phyloP scores from a whole-genome alignment of 169 alveolate species.

The Eimeria falciformis region DNA sequence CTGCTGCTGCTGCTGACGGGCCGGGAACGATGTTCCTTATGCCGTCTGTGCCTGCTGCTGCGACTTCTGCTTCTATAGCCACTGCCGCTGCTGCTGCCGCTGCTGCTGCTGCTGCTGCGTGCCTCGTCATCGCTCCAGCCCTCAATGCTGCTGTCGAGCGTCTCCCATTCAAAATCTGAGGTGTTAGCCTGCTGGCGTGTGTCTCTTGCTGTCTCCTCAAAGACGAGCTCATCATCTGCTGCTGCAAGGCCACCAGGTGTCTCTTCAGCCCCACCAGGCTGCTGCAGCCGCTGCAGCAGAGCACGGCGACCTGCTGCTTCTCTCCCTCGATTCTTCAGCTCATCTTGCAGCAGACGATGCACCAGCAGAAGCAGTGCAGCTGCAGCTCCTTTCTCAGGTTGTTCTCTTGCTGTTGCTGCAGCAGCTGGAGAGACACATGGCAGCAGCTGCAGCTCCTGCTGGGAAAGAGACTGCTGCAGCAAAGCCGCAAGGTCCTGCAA shows the following conservation, averaged over 20 bases:
- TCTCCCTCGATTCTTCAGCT: slow-evolving; percentile 5
- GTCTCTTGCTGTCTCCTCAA: neutral
- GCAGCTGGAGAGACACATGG: neutral
- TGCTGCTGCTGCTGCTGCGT: slow-evolving; percentile 64
- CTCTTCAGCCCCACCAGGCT: neutral
- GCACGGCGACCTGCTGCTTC: slow-evolving; percentile 67
- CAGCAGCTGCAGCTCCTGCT: slow-evolving; percentile 54
- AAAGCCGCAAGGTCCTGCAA: neutral
- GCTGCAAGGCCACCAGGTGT: slow-evolving; percentile 9
- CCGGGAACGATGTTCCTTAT: neutral
- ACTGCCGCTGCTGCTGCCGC: slow-evolving; percentile 53
- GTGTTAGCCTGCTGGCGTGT: neutral
- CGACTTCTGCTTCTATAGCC: neutral
- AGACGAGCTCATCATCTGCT: neutral
- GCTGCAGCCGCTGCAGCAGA: slow-evolving; percentile 68
- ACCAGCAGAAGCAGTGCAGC: slow-evolving; percentile 34
- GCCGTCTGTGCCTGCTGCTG: slow-evolving; percentile 1
- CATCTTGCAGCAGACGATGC: slow-evolving; percentile 37
- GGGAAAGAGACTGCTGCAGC: slow-evolving; percentile 1
- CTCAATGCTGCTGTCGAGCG: slow-evolving; percentile 26
- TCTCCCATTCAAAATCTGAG: slow-evolving; percentile 32
- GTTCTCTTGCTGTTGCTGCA: too few species aligned
- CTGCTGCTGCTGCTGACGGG: slow-evolving; percentile 39
- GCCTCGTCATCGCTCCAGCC: slow-evolving; percentile 27
- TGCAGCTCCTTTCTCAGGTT: too few species aligned